Conservation (phyloP, 1,284 basidiomycete genomes). For the Austroboletus niveus region DNA sequence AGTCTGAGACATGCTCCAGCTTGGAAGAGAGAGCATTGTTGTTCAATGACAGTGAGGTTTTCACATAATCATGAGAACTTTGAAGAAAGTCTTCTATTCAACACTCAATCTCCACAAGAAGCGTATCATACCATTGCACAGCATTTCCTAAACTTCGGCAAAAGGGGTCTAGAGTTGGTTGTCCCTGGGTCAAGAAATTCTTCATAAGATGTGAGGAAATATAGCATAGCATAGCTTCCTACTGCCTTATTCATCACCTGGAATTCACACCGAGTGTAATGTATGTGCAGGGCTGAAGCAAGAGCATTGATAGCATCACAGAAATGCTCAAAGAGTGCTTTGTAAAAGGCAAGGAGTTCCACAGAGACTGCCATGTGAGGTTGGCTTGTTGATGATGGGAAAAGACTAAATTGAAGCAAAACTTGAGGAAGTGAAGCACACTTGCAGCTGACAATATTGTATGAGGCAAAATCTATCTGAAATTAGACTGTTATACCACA, state of each 20-base stretch:
- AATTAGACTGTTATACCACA: neutral
- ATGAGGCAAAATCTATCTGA: neutral
- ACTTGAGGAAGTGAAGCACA: neutral
- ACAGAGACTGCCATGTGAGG: conserved; percentile 4
- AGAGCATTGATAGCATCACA: neutral
- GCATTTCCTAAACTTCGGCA: neutral
- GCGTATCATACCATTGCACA: conserved; percentile 2
- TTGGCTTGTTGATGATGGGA: conserved; percentile 1
- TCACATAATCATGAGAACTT: too few species aligned
- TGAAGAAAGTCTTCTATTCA: neutral
- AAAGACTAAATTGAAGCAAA: neutral
- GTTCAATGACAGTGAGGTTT: too few species aligned
- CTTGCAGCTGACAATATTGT: neutral
- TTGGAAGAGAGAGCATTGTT: too few species aligned
- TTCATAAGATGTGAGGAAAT: neutral
- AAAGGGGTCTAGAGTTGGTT: neutral
- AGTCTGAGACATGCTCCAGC: too few species aligned
- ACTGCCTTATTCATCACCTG: neutral
- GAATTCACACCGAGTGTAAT: conserved; percentile 1
- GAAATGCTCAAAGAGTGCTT: conserved; percentile 1
- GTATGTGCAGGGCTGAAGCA: neutral
- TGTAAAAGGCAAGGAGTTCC: conserved; percentile 5
- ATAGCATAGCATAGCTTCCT: neutral
- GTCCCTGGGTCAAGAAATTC: neutral
- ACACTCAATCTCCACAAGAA: neutral